These are phyloP conservation scores for Waltergamsia citrina DNA, from an alignment of 2,329 filamentous ascomycete genomes.

Conservation along the genomic window DNA sequence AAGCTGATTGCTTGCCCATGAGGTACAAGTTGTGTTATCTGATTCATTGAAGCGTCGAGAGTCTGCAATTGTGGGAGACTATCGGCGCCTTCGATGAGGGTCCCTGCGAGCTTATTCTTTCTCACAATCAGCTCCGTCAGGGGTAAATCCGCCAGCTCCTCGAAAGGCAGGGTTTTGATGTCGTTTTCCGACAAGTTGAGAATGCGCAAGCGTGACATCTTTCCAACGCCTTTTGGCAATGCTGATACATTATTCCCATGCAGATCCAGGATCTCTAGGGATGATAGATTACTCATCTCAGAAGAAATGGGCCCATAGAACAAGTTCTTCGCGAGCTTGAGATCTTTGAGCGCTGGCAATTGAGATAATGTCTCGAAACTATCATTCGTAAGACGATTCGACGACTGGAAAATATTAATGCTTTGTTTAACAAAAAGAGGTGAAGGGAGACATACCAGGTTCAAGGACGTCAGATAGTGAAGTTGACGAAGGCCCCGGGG, in stretches of 20 bases:
- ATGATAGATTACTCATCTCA: conserved; percentile 52
- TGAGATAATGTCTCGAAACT: conserved; percentile 66
- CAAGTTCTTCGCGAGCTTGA: conserved; percentile 73
- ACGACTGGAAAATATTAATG: conserved; percentile 70
- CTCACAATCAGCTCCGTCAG: conserved; percentile 64
- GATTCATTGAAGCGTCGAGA: conserved; percentile 71
- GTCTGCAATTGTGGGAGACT: conserved; percentile 57
- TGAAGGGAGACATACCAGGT: conserved; percentile 51
- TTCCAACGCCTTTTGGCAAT: conserved; percentile 58
- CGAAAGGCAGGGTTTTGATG: conserved; percentile 62
- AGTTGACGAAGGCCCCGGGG: conserved; percentile 70
- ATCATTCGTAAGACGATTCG: conserved; percentile 69
- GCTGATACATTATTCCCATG: conserved; percentile 69
- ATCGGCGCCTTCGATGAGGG: conserved; percentile 54
- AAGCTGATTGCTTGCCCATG: conserved; percentile 42
- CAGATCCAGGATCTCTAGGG: conserved; percentile 73
- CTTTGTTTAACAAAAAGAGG: too few species aligned
- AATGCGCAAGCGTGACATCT: conserved; percentile 59
- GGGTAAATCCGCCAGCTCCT: conserved; percentile 55
- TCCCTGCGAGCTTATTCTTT: conserved; percentile 70
- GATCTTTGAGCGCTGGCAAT: conserved; percentile 62
- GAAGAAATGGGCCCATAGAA: conserved; percentile 59
- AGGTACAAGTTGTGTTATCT: conserved; percentile 46
- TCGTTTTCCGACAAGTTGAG: conserved; percentile 76
- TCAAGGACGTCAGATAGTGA: conserved; percentile 66